Base-by-base conservation (phyloP, 306 rosid species). In the Sechiopsis laciniata region DNA sequence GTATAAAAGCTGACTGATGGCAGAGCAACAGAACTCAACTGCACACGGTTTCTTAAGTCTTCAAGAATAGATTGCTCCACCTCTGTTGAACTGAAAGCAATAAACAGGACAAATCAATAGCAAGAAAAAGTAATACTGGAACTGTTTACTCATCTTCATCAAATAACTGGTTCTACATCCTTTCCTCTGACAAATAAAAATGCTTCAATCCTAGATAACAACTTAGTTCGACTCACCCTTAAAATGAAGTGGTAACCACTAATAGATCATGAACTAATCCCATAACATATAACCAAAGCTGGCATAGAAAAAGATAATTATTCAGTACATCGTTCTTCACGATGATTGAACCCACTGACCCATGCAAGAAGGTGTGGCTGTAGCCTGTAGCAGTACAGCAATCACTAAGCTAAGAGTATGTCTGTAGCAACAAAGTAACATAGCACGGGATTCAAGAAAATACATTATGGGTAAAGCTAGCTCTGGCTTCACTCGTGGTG, bases 1-100 rank as follows among this genome's bases (percentile, higher is more conserved):
- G 99, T 91, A 79, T 91, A 95, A 74, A 95, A 88, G 86, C 95
- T 91, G 87, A 95, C 88, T 6, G 97, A 95, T 77, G 99, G 99
- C 73, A 95, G 83, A 46, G 95, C 95, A 70, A 83, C 88, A 82
- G 84, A 85, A 74, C 88, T 95, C 83, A 95, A 86, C 86, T 95
- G 97, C 75, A 95, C 99, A 69, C 99, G 92, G 82, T 87, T 95
- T 85, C 97, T 87, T 65, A 94, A 86, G 83, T 94, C 99, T 54
- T 94, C 99, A 78, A 94, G 92, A 80, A 94, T 91, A 65, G 92
- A 91, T 69, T 91, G 95, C 72, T 95, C 99, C 70, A 91, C 96
- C 80, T 89, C 97, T 50, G 89, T 63, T 51, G 95, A 85, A 78
- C 99, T 95, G 88, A 71, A 70, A 84, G 83, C 10, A 80, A 78